Evolutionary conservation across 306 rosid species (phyloP), one percentile per base, ranked within the genome.

Genomic region (Fragaria ananassa): DNA sequence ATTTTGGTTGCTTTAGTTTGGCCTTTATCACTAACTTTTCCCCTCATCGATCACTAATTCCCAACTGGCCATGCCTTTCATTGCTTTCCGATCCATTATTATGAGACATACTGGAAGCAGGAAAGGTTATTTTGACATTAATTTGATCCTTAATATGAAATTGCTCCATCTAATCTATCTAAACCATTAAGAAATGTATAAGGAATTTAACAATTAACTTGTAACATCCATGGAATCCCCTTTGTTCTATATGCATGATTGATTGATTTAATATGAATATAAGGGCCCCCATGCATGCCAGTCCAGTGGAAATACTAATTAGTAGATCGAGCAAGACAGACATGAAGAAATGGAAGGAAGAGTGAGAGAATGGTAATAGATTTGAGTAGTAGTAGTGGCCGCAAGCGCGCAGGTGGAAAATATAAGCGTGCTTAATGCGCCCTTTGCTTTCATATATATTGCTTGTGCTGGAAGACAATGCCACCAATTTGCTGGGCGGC

Each of bases 401-500:
- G 63, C 58, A 53, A 53, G 58, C n/a, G 29, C 64, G 29, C 64
- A 5, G 64, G 64, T 11, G 34, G 50, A 10, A 18, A 37, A 10
- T 8, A 14, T 47, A 44, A 68, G 75, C 49, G 45, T 51, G 75
- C 75, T 51, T 29, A 29, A 51, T 71, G 34, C 29, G 44, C 41
- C 12, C 34, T 37, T 37, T n/a, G n/a, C 10, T 64, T 72, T 66
- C 41, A 23, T 23, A 21, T 23, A 21, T 6, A 19, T 65, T 17
- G 79, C 79, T 80, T 80, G 70, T 61, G 72, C 3, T 44, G 44
- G 46, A 80, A 74, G 83, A 46, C 63, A 27, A 45, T 12, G 56
- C 70, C 79, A 19, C 68, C 79, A 42, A 80, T 67, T 74, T 67
- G 79, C 31, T 67, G 65, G 78, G 60, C 73, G 82, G 82, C 76